Base-by-base conservation (phyloP, 2,329 filamentous ascomycete species). In the Trichophyton schoenleinii region DNA sequence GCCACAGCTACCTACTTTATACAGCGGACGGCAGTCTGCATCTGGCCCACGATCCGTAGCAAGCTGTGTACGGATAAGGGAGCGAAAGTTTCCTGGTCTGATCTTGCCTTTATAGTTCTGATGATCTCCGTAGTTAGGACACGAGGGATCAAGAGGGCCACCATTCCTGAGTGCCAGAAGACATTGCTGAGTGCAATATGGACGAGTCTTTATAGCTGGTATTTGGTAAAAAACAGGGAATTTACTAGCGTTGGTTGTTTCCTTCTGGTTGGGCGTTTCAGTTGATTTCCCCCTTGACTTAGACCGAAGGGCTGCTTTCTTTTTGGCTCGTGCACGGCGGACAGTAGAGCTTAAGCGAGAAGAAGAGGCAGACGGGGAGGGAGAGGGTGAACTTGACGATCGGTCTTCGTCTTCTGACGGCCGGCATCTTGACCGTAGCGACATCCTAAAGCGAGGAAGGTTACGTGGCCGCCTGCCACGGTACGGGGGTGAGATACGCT, bases 361-460 rank as follows among this genome's bases (percentile, higher is more conserved):
- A 41, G 15, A 41, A n/a, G 38, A 42, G 13, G 38, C 11, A 42
- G 38, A 42, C 11, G 38, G 38, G 13, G 38, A 42, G 2, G 38
- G 13, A 13, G 38, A 42, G 38, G 61, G 61, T 2, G 63, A 58
- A 42, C 61, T 63, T 36, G 20, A 48, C 22, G 38, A 11, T 11
- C 28, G 28, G n/a, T 4, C 53, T 28, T 25, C 42, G 38, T 58
- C 13, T 49, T 60, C 52, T 31, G 62, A 22, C 9, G 58, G 60
- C 11, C 58, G 58, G 25, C 60, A 60, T 62, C 38, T 42, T 13
- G 53, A 61, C 42, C 52, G 36, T 15, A 63, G 15, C 4, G n/a
- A 31, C 57, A 63, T 63, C 38, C 15, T 15, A 36, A 63, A 55
- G 2, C 55, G 55, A 53, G 61, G 49, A 46, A 60, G 58, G 55